Base-by-base conservation (phyloP, 768 basidiomycete species). In the Xanthoconium purpureum region DNA sequence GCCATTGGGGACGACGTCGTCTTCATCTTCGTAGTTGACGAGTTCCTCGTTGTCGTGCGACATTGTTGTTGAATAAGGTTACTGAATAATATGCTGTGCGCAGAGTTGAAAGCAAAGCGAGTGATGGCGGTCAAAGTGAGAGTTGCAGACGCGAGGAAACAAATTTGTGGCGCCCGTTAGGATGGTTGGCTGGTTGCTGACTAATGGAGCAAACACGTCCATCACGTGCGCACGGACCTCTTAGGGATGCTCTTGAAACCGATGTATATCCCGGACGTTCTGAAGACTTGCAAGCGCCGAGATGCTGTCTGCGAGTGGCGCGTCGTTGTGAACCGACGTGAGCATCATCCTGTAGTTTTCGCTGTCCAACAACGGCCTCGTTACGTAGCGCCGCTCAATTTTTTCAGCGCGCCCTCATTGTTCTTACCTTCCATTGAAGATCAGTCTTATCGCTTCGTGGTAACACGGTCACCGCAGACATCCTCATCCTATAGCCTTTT, bases 11-110 rank as follows among this genome's bases (percentile, higher is more conserved):
- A 85, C 78, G 58, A 88, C 80, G 67, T 92, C 90, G 65, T 91
- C 84, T 71, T 92, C 91, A 63, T 94, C 92, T 74, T 94, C 92
- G 79, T 94, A 94, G 79, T 94, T 93, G 72, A 94, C 91, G 43
- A 94, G 85, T 67, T 94, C 91, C 71, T 94, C 91, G 72, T 89
- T 89, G 77, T 92, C 91, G 78, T 88, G 83, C 45, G 81, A 82
- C 89, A 91, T 92, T 71, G 73, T 64, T 47, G 60, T 64, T 53
- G 59, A 55, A 56, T 50, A 47, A 60, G 53, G 65, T 67, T 59
- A 58, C 18, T 18, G 65, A 65, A 59, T 60, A 60, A 64, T 66
- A 68, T 30, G 28, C 29, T 61, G 64, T 53, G 63, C 58, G 63
- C 58, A 68, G 67, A 64, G 66, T 56, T 60, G 20, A 54, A 55